Base-by-base conservation (phyloP, 257 asterid genomes). In the Petrea volubilis region DNA sequence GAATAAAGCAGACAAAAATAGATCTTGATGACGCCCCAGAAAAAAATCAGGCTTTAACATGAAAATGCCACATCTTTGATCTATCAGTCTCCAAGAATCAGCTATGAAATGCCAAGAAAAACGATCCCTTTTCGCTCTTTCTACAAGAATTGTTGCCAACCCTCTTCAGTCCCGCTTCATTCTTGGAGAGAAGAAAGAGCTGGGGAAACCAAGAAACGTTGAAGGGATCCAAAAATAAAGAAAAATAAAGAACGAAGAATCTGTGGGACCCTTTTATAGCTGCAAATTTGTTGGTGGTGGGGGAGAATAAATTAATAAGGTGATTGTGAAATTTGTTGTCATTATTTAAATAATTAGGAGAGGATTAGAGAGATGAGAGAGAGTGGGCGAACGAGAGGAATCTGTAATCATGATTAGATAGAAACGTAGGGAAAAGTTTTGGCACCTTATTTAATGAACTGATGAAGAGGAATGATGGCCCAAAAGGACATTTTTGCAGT, bases 261-360 rank as follows among this genome's bases (percentile, higher is more conserved):
- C 75, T 72, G 89, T 79, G 90, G 96, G 93, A 33, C 83, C 90
- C 70, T 55, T 64, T 60, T 71, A 25, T 67, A 73, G 89, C 80
- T 83, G 88, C 85, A 86, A 67, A 77, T 89, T 85, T 84, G 96
- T 80, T 79, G 86, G 72, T 52, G 75, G 71, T 79, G 84, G 86
- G 73, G 81, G 57, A 72, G 78, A 60, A 73, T 64, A 60, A 66
- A 78, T 79, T 80, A 76, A 78, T 80, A 79, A 53, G 74, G 65
- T 81, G 79, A 76, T 76, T 81, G 65, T 56, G 73, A 72, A 74
- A 6, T 78, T 55, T 24, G 71, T 58, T 75, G 86, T 78, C 71
- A 64, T 72, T 69, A 63, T 67, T 40, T 63, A 52, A 52, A 65
- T 72, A 69, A 78, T 66, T 53, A 58, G 78, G 64, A 40, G 29